Base-by-base conservation (phyloP, 2,329 filamentous ascomycete genomes). In the Xylaria sp. region DNA sequence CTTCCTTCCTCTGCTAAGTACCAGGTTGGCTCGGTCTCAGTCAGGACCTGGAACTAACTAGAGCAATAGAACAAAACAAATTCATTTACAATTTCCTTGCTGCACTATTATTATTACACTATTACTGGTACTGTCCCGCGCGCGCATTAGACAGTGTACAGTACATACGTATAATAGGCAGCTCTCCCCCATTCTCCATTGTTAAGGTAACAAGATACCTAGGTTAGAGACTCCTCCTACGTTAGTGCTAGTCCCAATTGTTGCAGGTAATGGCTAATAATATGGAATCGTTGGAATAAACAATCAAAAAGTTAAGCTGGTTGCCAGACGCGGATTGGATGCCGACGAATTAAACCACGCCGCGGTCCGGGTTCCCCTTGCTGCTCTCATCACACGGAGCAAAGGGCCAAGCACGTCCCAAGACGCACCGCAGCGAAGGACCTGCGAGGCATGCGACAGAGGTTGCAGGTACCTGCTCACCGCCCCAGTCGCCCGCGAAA, bases 281-380 rank as follows among this genome's bases (percentile, higher is more conserved):
- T 63, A 66, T 53, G 68, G 37, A 69, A 72, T 68, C 47, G 68
- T 55, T 63, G 65, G 62, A 63, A 68, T 70, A 70, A 68, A 68
- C 65, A 70, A 68, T 65, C 60, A 68, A 55, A 55, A 65, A 32
- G 60, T 44, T 40, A 61, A 69, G 63, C 69, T 65, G 69, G 71
- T 69, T 72, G 69, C 68, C 66, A 64, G 69, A 63, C 69, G 72
- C 72, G 71, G 74, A 75, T 73, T 73, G 65, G 73, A 63, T 67
- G 65, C 69, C 68, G 64, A 59, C 54, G 66, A 60, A 62, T 60
- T 32, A 68, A 66, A 66, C 55, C 59, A 63, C 62, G 63, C 66
- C 63, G 65, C 54, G 62, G 59, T 51, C 68, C 51, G 51, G 68
- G 65, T 60, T 68, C 61, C 65, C 65, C 60, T 75, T 71, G 70